A percentile compares a stretch with the other conserved stretches of the same genome.
These are phyloP conservation scores for Salvia sclarea DNA, from an alignment of 305 asterid genomes.

Conservation along the genomic window DNA sequence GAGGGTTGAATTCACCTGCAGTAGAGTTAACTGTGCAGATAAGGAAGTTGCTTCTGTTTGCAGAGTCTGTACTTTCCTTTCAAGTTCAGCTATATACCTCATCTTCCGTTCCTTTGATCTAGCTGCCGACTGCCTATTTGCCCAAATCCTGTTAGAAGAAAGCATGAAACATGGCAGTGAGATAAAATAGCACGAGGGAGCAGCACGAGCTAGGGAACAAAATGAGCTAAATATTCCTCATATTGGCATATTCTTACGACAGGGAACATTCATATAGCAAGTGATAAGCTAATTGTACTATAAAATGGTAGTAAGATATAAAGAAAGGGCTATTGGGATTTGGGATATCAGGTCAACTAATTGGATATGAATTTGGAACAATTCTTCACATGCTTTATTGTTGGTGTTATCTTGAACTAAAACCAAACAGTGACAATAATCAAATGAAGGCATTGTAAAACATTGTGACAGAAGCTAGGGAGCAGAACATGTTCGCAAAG, in stretches of 20 bases:
- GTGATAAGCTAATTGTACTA: conserved; percentile 12
- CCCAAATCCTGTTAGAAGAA: conserved; percentile 77
- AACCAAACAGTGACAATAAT: not conserved
- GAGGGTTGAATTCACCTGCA: conserved; percentile 61
- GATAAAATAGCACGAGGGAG: conserved; percentile 16
- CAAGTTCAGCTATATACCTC: conserved; percentile 98
- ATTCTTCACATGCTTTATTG: conserved; percentile 7
- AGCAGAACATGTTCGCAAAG: not conserved
- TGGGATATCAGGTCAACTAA: not conserved
- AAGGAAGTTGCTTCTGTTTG: conserved; percentile 97
- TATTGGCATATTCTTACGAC: not conserved
- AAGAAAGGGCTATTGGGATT: not conserved
- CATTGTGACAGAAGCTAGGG: conserved; percentile 3
- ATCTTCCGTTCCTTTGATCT: conserved; percentile 97
- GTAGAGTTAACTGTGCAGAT: conserved; percentile 87
- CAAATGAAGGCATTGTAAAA: not conserved
- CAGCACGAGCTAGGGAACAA: not conserved
- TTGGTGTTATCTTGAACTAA: conserved; percentile 12
- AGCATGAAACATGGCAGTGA: conserved; percentile 21
- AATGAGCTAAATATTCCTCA: conserved; percentile 13
- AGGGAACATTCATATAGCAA: conserved; percentile 12
- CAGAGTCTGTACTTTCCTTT: conserved; percentile 91
- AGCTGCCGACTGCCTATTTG: conserved; percentile 99
- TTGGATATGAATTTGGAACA: conserved; percentile 14
- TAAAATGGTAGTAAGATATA: not conserved